These are phyloP conservation scores for Neofusicoccum laricinum DNA, from an alignment of 2,329 filamentous ascomycete species.

Conservation along the genomic window DNA sequence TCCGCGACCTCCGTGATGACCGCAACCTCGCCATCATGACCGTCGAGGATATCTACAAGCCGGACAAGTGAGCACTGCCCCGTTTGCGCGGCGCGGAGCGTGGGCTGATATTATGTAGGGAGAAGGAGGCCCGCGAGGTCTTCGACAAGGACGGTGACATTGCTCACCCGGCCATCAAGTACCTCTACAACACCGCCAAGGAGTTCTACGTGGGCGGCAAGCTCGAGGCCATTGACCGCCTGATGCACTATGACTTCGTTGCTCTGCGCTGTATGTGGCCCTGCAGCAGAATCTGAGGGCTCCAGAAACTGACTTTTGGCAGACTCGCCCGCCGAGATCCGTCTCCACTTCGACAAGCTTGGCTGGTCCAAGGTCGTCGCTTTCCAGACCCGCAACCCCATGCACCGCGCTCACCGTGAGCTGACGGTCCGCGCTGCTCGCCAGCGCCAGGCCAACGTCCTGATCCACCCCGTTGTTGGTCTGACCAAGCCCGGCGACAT, in stretches of 20 bases:
- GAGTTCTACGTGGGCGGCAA: constrained; percentile 96
- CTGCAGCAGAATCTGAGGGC: constrained; percentile 52
- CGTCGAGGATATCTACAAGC: constrained; percentile 90
- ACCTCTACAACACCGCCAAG: constrained; percentile 75
- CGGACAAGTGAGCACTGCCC: constrained; percentile 72
- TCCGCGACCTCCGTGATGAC: constrained; percentile 95
- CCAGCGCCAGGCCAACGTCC: constrained; percentile 93
- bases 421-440: constrained; percentile 95
- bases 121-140: constrained; percentile 86
- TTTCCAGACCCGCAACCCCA: constrained; percentile 96
- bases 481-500: constrained; percentile 99
- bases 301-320: constrained; percentile 40
- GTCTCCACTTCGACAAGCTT: constrained; percentile 97
- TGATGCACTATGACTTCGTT: constrained; percentile 99
- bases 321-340: constrained; percentile 86
- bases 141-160: constrained; percentile 76
- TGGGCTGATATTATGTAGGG: constrained; percentile 49
- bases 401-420: constrained; percentile 98
- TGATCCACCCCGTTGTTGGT: constrained; percentile 98
- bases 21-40: constrained; percentile 93
- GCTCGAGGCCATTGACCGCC: constrained; percentile 88
- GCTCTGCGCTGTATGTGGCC: constrained; percentile 65
- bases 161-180: constrained; percentile 88
- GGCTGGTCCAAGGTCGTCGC: constrained; percentile 97
- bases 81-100: constrained; percentile 17